Evolutionary conservation across 441 rosid species (phyloP).

Genomic region (Gossypium gossypioides): DNA sequence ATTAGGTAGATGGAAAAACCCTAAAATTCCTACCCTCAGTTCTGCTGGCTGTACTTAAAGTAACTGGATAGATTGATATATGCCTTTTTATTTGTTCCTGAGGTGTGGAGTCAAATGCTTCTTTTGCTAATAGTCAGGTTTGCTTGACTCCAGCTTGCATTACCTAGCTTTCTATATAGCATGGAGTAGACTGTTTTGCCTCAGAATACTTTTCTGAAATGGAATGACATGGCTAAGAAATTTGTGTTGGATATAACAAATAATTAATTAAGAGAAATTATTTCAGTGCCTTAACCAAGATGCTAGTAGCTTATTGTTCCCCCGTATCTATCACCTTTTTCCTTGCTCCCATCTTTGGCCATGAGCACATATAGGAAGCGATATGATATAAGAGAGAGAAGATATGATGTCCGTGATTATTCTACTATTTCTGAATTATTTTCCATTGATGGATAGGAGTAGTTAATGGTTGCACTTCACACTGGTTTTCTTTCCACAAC

Average conservation of each 20-base stretch:
- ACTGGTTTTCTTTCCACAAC: not conserved
- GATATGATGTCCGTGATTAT: not conserved
- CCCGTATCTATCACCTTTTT: not conserved
- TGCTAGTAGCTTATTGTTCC: not conserved
- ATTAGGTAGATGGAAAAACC: not conserved
- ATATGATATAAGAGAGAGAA: not conserved
- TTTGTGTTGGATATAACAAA: not conserved
- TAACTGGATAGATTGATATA: not conserved
- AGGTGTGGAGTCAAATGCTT: not conserved
- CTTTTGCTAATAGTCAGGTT: not conserved
- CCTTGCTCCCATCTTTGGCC: not conserved
- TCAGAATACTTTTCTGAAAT: not conserved
- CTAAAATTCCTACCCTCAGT: not conserved
- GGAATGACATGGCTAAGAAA: conserved; percentile 3
- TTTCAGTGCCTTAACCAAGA: not conserved
- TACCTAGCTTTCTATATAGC: not conserved
- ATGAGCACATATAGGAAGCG: not conserved
- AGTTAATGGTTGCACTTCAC: not conserved
- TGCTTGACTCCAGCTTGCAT: not conserved
- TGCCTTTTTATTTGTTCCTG: not conserved
- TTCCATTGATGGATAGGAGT: not conserved
- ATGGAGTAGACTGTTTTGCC: not conserved
- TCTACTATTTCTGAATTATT: not conserved
- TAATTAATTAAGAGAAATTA: too few relatives aligned
- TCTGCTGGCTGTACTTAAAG: not conserved